phyloP scores from a whole-genome alignment of 371 early-diverging fungal species.

The Rhizomucor miehei region DNA sequence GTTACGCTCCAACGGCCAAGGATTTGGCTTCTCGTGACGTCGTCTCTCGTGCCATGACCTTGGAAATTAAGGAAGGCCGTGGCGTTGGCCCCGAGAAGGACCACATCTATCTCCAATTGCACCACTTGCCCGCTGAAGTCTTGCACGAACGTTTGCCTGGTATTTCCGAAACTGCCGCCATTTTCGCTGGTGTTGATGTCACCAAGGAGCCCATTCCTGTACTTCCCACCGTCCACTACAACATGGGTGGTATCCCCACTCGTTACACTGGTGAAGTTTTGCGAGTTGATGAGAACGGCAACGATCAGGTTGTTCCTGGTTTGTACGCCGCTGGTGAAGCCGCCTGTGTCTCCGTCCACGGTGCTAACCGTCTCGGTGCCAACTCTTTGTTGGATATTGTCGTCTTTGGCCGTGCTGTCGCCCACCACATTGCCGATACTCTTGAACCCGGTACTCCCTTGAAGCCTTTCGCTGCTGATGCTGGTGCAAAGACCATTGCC shows the following conservation, averaged over 20 bases:
- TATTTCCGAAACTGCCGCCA: constrained; percentile 97
- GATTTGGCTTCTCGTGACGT: constrained; percentile 98
- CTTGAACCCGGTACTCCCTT: constrained; percentile 86
- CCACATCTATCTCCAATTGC: constrained; percentile 94
- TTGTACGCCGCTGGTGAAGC: constrained; percentile 96
- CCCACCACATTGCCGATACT: constrained; percentile 91
- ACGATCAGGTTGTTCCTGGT: constrained; percentile 85
- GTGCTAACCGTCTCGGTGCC: constrained; percentile 97
- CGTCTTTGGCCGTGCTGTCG: constrained; percentile 96
- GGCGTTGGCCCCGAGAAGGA: constrained; percentile 96
- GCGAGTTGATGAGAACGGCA: constrained; percentile 67
- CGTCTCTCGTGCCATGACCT: constrained; percentile 96
- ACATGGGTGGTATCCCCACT: constrained; percentile 99
- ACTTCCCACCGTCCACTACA: constrained; percentile 98
- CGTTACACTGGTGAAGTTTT: constrained; percentile 96
- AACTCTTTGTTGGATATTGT: constrained; percentile 97
- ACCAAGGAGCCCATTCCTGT: constrained; percentile 99
- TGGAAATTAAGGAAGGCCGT: constrained; percentile 97
- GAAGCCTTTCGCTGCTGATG: constrained; percentile 77
- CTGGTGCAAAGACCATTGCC: constrained; percentile 85
- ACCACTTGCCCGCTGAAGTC: constrained; percentile 93
- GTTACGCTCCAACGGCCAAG: constrained; percentile 98
- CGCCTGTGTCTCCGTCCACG: constrained; percentile 93
- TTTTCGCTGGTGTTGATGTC: constrained; percentile 97
- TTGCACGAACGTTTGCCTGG: constrained; percentile 95